Base-by-base conservation (phyloP, 1,284 basidiomycete genomes). In the Porodaedalea pini region DNA sequence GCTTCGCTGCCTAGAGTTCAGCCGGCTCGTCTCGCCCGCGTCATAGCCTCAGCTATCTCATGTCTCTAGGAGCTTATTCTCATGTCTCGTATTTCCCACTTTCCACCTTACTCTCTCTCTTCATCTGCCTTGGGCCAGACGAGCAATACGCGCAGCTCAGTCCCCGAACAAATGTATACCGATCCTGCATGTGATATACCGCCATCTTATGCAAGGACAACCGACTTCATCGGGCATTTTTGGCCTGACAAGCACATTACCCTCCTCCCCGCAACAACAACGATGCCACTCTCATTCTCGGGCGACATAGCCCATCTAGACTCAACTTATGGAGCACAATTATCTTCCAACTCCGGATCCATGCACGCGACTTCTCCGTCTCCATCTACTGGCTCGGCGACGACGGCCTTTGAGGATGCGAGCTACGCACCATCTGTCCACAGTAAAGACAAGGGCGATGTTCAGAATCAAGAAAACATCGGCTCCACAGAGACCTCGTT, bases 71-170 rank as follows among this genome's bases (percentile, higher is more conserved):
- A 19, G 7, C 40, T 15, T 7, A 15, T n/a, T 3, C 31, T 15
- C 31, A 34, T 34, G 13, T 6, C 32, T 6, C 32, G 32, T 34
- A 6, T 6, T 6, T 13, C 13, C 41, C 17, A 23, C 41, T 23
- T 19, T 15, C 19, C n/a, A n/a, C 29, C 43, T 47, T n/a, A 2
- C 25, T 25, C 5, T 47, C 45, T 47, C 25, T 47, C 45, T 27
- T 31, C 27, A 5, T 47, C 10, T 3, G 45, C 45, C 45, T 47
- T 27, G 45, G 45, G 15, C 1, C 27, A 11, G 45, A 31, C 23
- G 45, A 31, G 45, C 23, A 47, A 47, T 47, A 47, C 45, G 31
- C 44, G 45, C 45, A 17, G 29, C 45, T 47, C 45, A 47, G 8
- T 47, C 41, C 15, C 27, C 8, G 25, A 47, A 5, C 27, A 50